Evolutionary conservation across 495 filamentous ascomycete genomes (phyloP), one percentile per base, ranked within the genome.

Genomic region (Lentithecium fluviatile): DNA sequence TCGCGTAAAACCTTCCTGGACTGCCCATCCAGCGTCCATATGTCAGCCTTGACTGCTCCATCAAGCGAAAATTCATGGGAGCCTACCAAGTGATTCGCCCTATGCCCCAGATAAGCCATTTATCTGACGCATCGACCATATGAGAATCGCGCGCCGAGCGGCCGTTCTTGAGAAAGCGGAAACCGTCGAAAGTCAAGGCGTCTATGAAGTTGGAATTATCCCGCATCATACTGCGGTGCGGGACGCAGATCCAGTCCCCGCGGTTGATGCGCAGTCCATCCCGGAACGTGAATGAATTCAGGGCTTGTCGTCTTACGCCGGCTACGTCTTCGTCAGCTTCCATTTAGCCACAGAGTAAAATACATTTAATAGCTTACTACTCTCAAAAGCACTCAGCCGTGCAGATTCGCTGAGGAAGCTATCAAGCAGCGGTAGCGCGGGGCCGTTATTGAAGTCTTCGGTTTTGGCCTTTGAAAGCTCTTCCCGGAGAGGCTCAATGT

Each of bases 221-320:
- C 5, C 50, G 3, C 40, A 54, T 34, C 23, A 54, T 54, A 8
- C 17, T 37, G 19, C 49, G 48, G n/a, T 32, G 25, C 7, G 50
- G 58, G 0, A 60, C 38, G 49, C 58, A 60, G 17, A 54, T 29
- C 58, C 58, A 54, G 20, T 25, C 24, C 13, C 49, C 49, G 1
- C 12, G 20, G 24, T 23, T 23, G 5, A 60, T 40, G 1, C 2
- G 34, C 15, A 60, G 48, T 5, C 58, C 49, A 23, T 54, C 49
- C 6, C 6, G 46, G 38, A 60, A 60, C 2, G 4, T 45, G 58
- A 45, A 53, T 11, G 37, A 17, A 0, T 34, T n/a, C 13, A 60
- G 49, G 0, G 58, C 58, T 36, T 60, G 58, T 7, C 58, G 10
- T 3, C 58, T 15, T 12, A 50, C 38, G 42, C 24, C 40, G 6